phyloP scores from a whole-genome alignment of 768 basidiomycete species.

The Suillus bovinus region DNA sequence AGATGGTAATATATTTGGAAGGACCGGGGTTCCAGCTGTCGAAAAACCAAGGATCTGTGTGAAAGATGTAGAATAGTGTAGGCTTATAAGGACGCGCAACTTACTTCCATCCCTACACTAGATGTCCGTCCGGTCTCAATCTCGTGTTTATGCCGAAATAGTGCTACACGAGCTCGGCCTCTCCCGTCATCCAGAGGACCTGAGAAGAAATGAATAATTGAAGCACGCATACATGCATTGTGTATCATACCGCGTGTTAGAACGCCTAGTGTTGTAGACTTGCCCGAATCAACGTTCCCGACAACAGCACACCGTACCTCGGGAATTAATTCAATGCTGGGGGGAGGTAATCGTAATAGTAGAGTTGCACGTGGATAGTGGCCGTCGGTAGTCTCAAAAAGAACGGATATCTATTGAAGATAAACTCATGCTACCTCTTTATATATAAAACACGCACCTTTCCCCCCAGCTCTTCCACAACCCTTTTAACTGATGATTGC shows the following conservation, averaged over 20 bases:
- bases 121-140: conserved; percentile 94
- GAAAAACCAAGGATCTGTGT: conserved; percentile 85
- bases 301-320: conserved; percentile 96
- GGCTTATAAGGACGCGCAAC: conserved; percentile 14
- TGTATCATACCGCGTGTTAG: conserved; percentile 75
- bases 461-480: conserved; percentile 77
- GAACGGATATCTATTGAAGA: conserved; percentile 48
- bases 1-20: conserved; percentile 61
- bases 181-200: conserved; percentile 80
- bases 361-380: conserved; percentile 57
- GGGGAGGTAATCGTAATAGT: conserved; percentile 74
- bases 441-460: conserved; percentile 48
- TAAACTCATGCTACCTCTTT: neutral
- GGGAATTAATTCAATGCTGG: conserved; percentile 72
- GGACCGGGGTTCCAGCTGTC: conserved; percentile 71
- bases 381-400: conserved; percentile 45
- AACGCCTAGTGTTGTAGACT: conserved; percentile 93
- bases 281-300: conserved; percentile 93
- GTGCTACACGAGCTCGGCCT: conserved; percentile 78
- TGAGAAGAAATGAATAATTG: conserved; percentile 27
- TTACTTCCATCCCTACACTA: conserved; percentile 95
- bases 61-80: neutral
- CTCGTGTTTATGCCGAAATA: conserved; percentile 98
- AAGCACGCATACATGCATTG: conserved; percentile 19
- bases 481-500: conserved; percentile 41